Base-by-base conservation (phyloP, 257 asterid genomes). In the Craterostigma plantagineum region DNA sequence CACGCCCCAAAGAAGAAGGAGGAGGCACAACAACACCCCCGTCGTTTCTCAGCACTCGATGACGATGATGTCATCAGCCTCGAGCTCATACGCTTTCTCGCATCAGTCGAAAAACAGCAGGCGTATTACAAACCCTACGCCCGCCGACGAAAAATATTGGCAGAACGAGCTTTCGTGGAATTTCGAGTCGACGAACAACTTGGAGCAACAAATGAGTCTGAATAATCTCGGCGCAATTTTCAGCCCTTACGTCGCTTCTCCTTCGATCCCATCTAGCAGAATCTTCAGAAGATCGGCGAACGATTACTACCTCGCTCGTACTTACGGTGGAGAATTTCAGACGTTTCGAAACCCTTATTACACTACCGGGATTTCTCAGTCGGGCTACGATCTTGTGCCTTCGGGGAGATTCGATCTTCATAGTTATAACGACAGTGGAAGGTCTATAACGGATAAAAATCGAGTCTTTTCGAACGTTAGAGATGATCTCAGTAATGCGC, bases 131-230 rank as follows among this genome's bases (percentile, higher is more conserved):
- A 23, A 23, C 6, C 30, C 30, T 2, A 90, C 77, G 33, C 49
- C 90, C 2, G 81, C 68, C 30, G 85, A 75, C 66, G 41, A 57
- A 57, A n/a, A n/a, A n/a, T 70, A 81, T 4, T 82, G 94, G 94
- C 73, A 68, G 34, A 67, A 68, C 1, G 80, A 63, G 65, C 72
- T 82, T 0, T 82, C 91, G 1, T 82, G 95, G 95, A 84, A 75
- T 50, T 50, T 76, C 17, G 69, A 70, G 56, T 77, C 82, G 1
- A 53, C 69, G 0, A 79, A n/a, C n/a, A n/a, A 77, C 0, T 70
- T 79, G 85, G 66, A 46, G 0, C 91, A 82, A 4, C 30, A 23
- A 23, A n/a, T n/a, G n/a, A 67, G 62, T 8, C 70, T 50, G 0
- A 56, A n/a, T n/a, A n/a, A 56, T 17, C 69, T 79, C 7, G 81